Percentiles rank a stretch among this genome's conserved stretches.
Evolutionary conservation across 306 rosid species (phyloP).

Genomic region (Pyrus pyrifolia): DNA sequence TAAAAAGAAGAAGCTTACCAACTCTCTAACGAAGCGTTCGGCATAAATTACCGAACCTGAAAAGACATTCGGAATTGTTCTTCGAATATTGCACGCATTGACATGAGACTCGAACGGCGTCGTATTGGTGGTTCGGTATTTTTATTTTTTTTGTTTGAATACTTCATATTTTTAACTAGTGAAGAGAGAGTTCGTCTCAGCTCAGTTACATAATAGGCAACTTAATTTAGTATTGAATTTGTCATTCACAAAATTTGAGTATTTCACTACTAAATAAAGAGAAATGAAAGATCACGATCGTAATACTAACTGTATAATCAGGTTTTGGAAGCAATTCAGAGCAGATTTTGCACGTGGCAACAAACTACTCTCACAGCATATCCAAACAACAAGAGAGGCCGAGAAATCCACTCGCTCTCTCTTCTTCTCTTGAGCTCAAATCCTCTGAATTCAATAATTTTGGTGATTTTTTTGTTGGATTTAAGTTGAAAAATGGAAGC

Average conservation of each 20-base stretch:
- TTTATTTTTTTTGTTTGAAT: too few species aligned
- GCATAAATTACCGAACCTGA: too few species aligned
- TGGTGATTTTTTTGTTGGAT: not conserved
- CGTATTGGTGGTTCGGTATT: not conserved
- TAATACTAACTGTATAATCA: not conserved
- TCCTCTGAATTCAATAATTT: not conserved
- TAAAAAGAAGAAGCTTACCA: too few species aligned
- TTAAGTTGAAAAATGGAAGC: conserved; percentile 21
- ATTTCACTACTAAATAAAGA: too few species aligned
- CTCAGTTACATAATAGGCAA: too few species aligned
- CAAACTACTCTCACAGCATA: not conserved
- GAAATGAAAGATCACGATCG: too few species aligned
- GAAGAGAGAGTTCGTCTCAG: too few species aligned
- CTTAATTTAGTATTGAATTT: too few species aligned
- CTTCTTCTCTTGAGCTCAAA: not conserved
- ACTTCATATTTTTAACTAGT: too few species aligned
- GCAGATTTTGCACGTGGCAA: conserved; percentile 5
- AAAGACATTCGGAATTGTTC: too few species aligned
- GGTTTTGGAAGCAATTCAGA: not conserved
- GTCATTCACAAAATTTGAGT: fast-evolving
- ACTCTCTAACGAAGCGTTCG: too few species aligned
- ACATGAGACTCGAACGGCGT: not conserved
- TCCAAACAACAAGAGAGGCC: conserved; percentile 7
- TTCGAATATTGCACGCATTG: too few species aligned
- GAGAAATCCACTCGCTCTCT: not conserved